These are phyloP conservation scores for Grammothele lineata DNA, from an alignment of 768 basidiomycete species.

Conservation along the genomic window DNA sequence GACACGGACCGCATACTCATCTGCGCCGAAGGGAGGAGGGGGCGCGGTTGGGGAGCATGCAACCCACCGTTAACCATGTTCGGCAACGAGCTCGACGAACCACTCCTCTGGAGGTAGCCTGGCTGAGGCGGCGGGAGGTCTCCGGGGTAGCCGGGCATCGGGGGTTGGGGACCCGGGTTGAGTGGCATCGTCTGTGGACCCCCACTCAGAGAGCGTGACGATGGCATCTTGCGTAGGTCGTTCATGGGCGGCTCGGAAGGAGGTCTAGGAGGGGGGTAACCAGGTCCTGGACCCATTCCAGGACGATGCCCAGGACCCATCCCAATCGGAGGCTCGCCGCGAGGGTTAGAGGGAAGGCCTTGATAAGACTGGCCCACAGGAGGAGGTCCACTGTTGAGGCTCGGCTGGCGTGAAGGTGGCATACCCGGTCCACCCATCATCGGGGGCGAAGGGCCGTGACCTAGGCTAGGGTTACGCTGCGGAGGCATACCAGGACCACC, in stretches of 20 bases:
- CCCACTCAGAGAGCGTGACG: slow-evolving; percentile 55
- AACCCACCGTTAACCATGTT: slow-evolving; percentile 19
- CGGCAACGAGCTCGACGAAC: slow-evolving; percentile 26
- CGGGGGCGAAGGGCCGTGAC: slow-evolving; percentile 9
- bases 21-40: slow-evolving; percentile 62
- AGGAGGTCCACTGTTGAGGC: slow-evolving; percentile 8
- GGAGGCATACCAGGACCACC: slow-evolving; percentile 16
- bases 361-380: slow-evolving; percentile 7
- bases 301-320: slow-evolving; percentile 6
- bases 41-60: slow-evolving; percentile 34
- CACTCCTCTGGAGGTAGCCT: slow-evolving; percentile 20
- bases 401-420: slow-evolving; percentile 5
- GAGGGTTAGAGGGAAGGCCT: slow-evolving; percentile 2
- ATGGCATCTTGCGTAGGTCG: slow-evolving; percentile 48
- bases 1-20: slow-evolving; percentile 48
- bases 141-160: slow-evolving; percentile 35
- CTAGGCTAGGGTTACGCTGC: slow-evolving; percentile 4
- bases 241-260: slow-evolving; percentile 25
- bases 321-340: not conserved
- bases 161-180: slow-evolving; percentile 30
- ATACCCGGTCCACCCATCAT: slow-evolving; percentile 11
- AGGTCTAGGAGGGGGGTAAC: slow-evolving; percentile 16
- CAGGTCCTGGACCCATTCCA: slow-evolving; percentile 7
- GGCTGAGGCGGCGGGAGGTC: slow-evolving; percentile 27
- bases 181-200: slow-evolving; percentile 35